Evolutionary conservation across 2,329 filamentous ascomycete genomes (phyloP).

Genomic region (Coniochaeta sp.): DNA sequence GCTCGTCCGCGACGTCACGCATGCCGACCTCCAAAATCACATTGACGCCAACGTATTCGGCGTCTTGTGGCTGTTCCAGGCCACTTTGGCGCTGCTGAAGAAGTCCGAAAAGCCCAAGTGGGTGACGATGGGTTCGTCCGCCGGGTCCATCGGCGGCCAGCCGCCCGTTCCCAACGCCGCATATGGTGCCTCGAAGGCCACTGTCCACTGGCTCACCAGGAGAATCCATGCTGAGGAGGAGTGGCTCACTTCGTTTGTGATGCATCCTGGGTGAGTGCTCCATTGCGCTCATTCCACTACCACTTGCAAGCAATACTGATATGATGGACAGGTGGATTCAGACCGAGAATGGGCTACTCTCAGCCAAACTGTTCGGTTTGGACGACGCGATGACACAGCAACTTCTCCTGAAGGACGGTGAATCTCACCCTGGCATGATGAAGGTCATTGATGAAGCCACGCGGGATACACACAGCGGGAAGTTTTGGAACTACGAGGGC

Average conservation of each 20-base stretch:
- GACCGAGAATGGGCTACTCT: slow-evolving; percentile 10
- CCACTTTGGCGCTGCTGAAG: slow-evolving; percentile 29
- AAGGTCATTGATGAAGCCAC: slow-evolving; percentile 26
- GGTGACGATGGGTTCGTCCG: slow-evolving; percentile 26
- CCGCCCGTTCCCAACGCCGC: slow-evolving; percentile 20
- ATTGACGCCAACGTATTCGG: slow-evolving; percentile 34
- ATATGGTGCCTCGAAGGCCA: slow-evolving; percentile 37
- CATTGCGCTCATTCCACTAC: background rate
- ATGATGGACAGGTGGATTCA: slow-evolving; percentile 9
- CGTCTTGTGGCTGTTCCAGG: slow-evolving; percentile 35
- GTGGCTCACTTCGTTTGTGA: slow-evolving; percentile 22
- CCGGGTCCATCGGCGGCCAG: slow-evolving; percentile 12
- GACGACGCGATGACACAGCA: background rate
- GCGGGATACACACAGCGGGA: slow-evolving; percentile 7
- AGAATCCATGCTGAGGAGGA: slow-evolving; percentile 23
- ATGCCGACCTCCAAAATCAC: slow-evolving; percentile 27
- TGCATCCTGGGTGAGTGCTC: slow-evolving; percentile 19
- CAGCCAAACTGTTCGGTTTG: background rate
- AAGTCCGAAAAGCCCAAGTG: slow-evolving; percentile 23
- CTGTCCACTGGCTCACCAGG: slow-evolving; percentile 20
- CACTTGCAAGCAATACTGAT: background rate
- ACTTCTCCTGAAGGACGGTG: background rate
- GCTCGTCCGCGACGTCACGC: slow-evolving; percentile 21
- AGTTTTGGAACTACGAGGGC: slow-evolving; percentile 4
- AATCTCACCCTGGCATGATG: slow-evolving; percentile 16